Base-by-base conservation (phyloP, 2,329 filamentous ascomycete genomes). In the Diaporthe sp. region DNA sequence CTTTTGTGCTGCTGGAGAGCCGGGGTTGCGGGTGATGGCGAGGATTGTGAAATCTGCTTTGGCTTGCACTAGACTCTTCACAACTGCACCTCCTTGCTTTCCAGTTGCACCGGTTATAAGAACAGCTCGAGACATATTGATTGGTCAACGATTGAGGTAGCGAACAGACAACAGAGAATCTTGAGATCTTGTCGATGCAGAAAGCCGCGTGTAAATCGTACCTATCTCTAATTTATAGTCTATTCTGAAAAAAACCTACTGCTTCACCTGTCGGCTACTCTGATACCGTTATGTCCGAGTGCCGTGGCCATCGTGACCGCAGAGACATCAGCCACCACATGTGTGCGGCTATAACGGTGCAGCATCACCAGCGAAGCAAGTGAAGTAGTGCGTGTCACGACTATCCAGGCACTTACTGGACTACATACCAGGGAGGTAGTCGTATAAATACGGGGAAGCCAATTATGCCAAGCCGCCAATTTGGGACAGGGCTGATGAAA, bases 21-120 rank as follows among this genome's bases (percentile, higher is more conserved):
- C 78, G 3, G 85, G 78, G 78, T 89, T 86, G 73, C 91, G 88
- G 4, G 90, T 92, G 8, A 92, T 84, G 10, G 90, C 91, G 20
- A 89, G 83, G 68, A 92, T 88, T 17, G 85, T 85, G 78, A 86
- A 86, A 72, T 76, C 47, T 13, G 76, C 71, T n/a, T 83, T 75
- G 10, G 57, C 68, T 51, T 68, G 25, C 51, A 80, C 68, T n/a
- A 81, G 76, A 9, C 80, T 79, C 37, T 81, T 63, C 31, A 81
- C 78, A 17, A 78, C 76, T 39, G 80, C 77, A 10, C 80, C 78
- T 3, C 80, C 80, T 75, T 81, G 80, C 47, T 79, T 80, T n/a
- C 80, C 80, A 28, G 80, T 81, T 13, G 79, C 80, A 7, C 80
- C 80, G 12, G 76, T 76, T 10, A 81, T 57, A 9, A 81, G 73